phyloP scores from a whole-genome alignment of 2,329 filamentous ascomycete species.

The Colletotrichum euphorbiae region DNA sequence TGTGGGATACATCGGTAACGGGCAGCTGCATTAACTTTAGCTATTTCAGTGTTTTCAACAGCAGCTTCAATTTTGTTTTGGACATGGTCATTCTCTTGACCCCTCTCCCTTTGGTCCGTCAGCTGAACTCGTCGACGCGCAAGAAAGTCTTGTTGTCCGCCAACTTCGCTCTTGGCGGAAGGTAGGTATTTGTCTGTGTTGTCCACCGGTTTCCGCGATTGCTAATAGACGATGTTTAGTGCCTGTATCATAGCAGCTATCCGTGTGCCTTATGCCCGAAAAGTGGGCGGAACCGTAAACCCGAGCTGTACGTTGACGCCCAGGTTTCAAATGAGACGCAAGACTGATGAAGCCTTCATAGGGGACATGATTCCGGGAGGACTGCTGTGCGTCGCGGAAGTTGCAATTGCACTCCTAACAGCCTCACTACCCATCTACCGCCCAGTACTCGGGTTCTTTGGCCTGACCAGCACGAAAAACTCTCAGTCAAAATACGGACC shows the following conservation, averaged over 20 bases:
- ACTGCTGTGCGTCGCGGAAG: conserved; percentile 22
- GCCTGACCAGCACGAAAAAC: not conserved
- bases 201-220: not conserved
- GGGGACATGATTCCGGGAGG: conserved; percentile 30
- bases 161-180: conserved; percentile 28
- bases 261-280: conserved; percentile 23
- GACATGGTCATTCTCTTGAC: conserved; percentile 19
- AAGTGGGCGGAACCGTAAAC: conserved; percentile 21
- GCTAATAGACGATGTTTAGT: not conserved
- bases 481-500: conserved; percentile 7
- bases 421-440: conserved; percentile 22
- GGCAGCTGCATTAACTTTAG: conserved; percentile 28
- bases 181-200: not conserved
- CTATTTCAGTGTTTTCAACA: conserved; percentile 30
- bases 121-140: conserved; percentile 16
- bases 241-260: conserved; percentile 22
- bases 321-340: no score
- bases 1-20: not conserved
- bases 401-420: conserved; percentile 16
- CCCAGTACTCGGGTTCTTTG: conserved; percentile 4
- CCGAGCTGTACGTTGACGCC: conserved; percentile 5
- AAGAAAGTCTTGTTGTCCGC: conserved; percentile 19
- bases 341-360: not conserved
- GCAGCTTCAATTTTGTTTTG: conserved; percentile 26
- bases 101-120: conserved; percentile 11